These are phyloP conservation scores for Lachancea dasiensis DNA, from an alignment of 805 yeast genomes.

Conservation along the genomic window DNA sequence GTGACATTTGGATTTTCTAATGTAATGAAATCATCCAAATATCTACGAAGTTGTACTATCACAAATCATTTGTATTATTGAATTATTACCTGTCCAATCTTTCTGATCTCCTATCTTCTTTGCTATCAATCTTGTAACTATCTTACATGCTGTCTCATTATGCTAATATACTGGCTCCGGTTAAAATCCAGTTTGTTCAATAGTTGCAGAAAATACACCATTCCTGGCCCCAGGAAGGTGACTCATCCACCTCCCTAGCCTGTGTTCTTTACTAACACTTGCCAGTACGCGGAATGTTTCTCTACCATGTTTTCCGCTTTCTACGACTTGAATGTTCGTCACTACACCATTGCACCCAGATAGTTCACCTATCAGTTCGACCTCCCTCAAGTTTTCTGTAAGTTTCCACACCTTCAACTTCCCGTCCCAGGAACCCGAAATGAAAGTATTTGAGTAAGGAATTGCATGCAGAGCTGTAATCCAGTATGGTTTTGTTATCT, in stretches of 20 bases:
- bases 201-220: slow-evolving; percentile 54
- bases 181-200: slow-evolving; percentile 35
- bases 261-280: slow-evolving; percentile 76
- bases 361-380: slow-evolving; percentile 51
- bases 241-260: slow-evolving; percentile 80
- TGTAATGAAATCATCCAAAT: not conserved
- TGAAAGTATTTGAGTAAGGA: slow-evolving; percentile 77
- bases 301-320: slow-evolving; percentile 46
- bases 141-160: slow-evolving; percentile 3
- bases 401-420: slow-evolving; percentile 71
- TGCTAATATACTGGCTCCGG: slow-evolving; percentile 8
- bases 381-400: slow-evolving; percentile 54
- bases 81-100: not conserved
- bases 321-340: slow-evolving; percentile 53
- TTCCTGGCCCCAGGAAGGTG: slow-evolving; percentile 63
- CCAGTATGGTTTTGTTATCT: slow-evolving; percentile 66
- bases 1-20: no score
- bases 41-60: slow-evolving; percentile 2
- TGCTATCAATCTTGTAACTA: not conserved
- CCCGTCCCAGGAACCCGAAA: slow-evolving; percentile 89
- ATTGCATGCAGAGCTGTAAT: slow-evolving; percentile 76
- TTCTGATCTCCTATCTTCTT: not conserved
- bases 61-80: not conserved
- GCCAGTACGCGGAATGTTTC: slow-evolving; percentile 54
- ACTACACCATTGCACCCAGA: slow-evolving; percentile 63